Percentiles rank a stretch among this genome's conserved stretches.
Conservation (phyloP, 305 asterid species). For the Andrographis paniculata region DNA sequence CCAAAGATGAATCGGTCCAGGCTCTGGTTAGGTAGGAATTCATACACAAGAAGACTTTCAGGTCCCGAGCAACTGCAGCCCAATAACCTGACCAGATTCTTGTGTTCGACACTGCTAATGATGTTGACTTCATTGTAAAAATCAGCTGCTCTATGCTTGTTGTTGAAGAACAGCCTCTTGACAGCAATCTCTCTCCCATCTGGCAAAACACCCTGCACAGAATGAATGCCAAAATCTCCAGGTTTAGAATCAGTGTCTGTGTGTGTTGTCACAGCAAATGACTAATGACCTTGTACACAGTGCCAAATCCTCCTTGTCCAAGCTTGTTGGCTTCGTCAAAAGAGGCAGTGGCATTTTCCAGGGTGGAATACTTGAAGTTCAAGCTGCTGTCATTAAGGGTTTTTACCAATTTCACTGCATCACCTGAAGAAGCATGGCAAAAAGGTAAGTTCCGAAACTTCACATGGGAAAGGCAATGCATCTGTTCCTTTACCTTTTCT, state of each 20-base stretch:
- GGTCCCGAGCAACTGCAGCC: slow-evolving; percentile 91
- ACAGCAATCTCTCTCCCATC: slow-evolving; percentile 88
- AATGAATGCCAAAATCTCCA: background rate
- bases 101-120: slow-evolving; percentile 68
- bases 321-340: slow-evolving; percentile 62
- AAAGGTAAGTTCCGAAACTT: background rate
- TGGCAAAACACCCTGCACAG: slow-evolving; percentile 65
- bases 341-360: slow-evolving; percentile 60
- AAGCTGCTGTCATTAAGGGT: slow-evolving; percentile 50
- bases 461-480: background rate
- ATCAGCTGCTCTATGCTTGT: slow-evolving; percentile 68
- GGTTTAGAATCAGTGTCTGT: no score
- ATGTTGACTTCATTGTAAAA: slow-evolving; percentile 89
- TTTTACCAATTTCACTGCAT: slow-evolving; percentile 38
- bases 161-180: slow-evolving; percentile 74
- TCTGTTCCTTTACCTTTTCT: slow-evolving; percentile 35
- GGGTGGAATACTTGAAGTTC: slow-evolving; percentile 63
- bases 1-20: slow-evolving; percentile 71
- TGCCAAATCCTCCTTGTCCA: slow-evolving; percentile 75
- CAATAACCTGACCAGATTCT: slow-evolving; percentile 56
- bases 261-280: no score
- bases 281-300: slow-evolving; percentile 22
- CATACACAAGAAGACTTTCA: slow-evolving; percentile 83
- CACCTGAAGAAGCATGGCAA: slow-evolving; percentile 26
- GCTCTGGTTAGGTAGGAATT: slow-evolving; percentile 62